phyloP scores from a whole-genome alignment of 1,139 yeast species.

The Zygosaccharomyces sapae region DNA sequence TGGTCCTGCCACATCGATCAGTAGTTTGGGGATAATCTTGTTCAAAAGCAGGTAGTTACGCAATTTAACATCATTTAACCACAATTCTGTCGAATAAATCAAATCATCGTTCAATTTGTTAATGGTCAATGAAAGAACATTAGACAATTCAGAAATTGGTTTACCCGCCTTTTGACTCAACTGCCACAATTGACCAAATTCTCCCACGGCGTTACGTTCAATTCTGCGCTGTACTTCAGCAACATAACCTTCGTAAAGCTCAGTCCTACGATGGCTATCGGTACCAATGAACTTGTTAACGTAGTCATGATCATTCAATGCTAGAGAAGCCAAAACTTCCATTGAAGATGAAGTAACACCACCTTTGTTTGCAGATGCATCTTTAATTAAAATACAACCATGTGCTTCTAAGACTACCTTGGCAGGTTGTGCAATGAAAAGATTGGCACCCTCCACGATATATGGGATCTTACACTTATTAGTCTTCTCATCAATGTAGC shows the following conservation, averaged over 20 bases:
- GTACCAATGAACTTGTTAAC: conserved; percentile 49
- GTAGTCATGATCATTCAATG: conserved; percentile 83
- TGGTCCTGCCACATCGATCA: conserved; percentile 69
- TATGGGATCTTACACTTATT: conserved; percentile 78
- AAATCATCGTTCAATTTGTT: conserved; percentile 88
- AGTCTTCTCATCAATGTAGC: conserved; percentile 66
- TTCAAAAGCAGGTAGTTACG: conserved; percentile 66
- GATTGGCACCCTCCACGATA: conserved; percentile 95
- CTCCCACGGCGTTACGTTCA: conserved; percentile 72
- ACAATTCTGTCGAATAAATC: conserved; percentile 73
- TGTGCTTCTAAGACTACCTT: conserved; percentile 80
- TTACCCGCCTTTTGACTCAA: conserved; percentile 61
- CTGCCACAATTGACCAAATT: conserved; percentile 84
- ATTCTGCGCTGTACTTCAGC: conserved; percentile 73
- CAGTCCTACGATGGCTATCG: conserved; percentile 46
- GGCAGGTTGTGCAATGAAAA: conserved; percentile 92
- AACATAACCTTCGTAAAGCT: conserved; percentile 77
- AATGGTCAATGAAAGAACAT: conserved; percentile 78
- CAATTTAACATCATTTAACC: conserved; percentile 75
- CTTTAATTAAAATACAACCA: conserved; percentile 84
- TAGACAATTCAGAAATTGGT: conserved; percentile 76
- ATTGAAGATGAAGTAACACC: conserved; percentile 97
- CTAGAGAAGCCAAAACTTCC: conserved; percentile 91
- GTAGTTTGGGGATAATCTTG: conserved; percentile 73
- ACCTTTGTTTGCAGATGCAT: conserved; percentile 96